Evolutionary conservation across 2,329 filamentous ascomycete genomes (phyloP), one percentile per base, ranked within the genome.

Genomic region (Hypoxylon sp.): DNA sequence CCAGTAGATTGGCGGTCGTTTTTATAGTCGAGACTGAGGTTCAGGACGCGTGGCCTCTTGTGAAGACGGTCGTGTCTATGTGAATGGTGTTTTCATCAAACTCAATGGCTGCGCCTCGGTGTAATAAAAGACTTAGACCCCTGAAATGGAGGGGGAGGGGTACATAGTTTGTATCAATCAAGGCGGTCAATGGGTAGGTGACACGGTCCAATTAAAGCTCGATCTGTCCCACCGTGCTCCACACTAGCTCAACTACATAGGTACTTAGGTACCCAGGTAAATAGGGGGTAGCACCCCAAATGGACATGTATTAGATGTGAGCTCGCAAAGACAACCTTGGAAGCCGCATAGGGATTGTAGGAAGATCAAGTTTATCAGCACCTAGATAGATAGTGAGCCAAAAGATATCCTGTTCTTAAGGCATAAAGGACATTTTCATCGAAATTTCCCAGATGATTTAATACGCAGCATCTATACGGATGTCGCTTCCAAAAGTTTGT

Each of bases 61-160:
- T 27, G 45, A 21, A n/a, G 23, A 23, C n/a, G 19, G 25, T 29
- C 3, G 11, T 37, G n/a, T 47, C 34, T 21, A 39, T 27, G 21
- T 14, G 51, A 12, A 34, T 50, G 16, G 46, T 59, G 27, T 59
- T 59, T 47, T 61, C 45, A 46, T 55, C 27, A 41, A 50, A 34
- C n/a, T 58, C 48, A 19, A 53, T 30, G 52, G 34, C 45, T 55
- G 53, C 32, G 37, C 51, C 62, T 61, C 41, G 32, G 43, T 51
- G 21, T 46, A 63, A 63, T 55, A 56, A 63, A 56, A 56, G 43
- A 53, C 30, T 34, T 30, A 25, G 65, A 62, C 61, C 65, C 65
- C 65, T 62, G 58, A 47, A 63, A 54, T 56, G 51, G 54, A 59
- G 65, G 65, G 65, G 66, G 63, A 67, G 63, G 60, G 46, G 63